phyloP scores from a whole-genome alignment of 345 rosid genomes.

The Geranium brycei region DNA sequence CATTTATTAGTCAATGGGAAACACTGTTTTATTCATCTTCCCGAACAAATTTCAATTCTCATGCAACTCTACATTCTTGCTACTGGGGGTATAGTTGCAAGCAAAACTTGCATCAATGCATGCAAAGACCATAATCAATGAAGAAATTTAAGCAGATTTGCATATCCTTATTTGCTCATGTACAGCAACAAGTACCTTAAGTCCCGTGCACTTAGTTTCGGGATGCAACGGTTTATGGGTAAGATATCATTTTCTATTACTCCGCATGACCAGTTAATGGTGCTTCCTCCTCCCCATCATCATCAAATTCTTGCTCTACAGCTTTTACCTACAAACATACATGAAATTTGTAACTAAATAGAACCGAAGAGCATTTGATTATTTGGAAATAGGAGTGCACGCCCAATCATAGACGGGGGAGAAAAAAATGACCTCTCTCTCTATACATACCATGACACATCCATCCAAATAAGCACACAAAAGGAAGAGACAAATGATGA shows the following conservation, averaged over 20 bases:
- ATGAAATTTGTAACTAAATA: conserved; percentile 5
- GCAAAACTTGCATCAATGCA: background rate
- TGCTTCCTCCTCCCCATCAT: conserved; percentile 45
- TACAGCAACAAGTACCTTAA: conserved; percentile 1
- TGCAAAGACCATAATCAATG: background rate
- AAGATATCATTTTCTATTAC: conserved; percentile 10
- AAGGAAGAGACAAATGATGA: background rate
- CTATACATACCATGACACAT: background rate
- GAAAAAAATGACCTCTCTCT: background rate
- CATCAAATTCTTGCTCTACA: conserved; percentile 82
- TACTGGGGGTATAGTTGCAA: too few relatives aligned
- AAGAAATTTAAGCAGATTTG: background rate
- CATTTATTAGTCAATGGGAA: too few relatives aligned
- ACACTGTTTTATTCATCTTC: too few relatives aligned
- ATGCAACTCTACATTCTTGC: too few relatives aligned
- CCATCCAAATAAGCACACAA: background rate
- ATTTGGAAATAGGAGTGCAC: background rate
- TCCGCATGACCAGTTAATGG: conserved; percentile 42
- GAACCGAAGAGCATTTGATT: background rate
- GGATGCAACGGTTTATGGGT: background rate
- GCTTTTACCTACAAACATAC: conserved; percentile 51
- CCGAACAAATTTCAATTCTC: too few relatives aligned
- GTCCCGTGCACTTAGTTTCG: background rate
- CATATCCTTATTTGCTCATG: conserved; percentile 3
- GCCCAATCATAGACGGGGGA: background rate